These are phyloP conservation scores for Aquilaria malaccensis DNA, from an alignment of 345 rosid genomes.

Conservation along the genomic window DNA sequence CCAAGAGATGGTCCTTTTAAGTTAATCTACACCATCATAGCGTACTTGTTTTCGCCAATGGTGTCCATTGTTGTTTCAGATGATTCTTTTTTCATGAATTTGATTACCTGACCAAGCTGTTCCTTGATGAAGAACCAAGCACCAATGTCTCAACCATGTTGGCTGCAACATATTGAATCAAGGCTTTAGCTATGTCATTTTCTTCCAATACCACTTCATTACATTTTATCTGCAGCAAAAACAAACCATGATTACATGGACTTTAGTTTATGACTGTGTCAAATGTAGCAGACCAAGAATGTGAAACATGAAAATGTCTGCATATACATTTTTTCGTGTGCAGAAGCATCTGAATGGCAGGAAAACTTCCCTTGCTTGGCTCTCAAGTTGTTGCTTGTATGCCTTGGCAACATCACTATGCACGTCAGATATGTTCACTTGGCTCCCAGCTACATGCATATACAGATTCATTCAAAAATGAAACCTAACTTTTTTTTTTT, in stretches of 20 bases:
- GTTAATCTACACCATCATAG: background rate
- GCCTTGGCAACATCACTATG: constrained; percentile 23
- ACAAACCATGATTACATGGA: background rate
- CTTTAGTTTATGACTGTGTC: no score
- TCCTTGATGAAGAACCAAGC: constrained; percentile 52
- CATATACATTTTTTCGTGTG: constrained; percentile 63
- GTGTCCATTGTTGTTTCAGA: background rate
- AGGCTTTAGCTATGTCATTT: constrained; percentile 39
- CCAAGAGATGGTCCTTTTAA: no score
- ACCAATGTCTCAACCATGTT: constrained; percentile 34
- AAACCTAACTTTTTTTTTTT: background rate
- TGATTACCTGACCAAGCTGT: constrained; percentile 52
- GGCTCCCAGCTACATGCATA: constrained; percentile 30
- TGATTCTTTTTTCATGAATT: background rate
- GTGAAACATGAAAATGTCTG: background rate
- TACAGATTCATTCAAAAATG: background rate
- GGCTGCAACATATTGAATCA: constrained; percentile 35
- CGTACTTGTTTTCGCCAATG: background rate
- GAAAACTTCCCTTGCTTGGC: constrained; percentile 45
- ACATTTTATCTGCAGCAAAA: constrained; percentile 46
- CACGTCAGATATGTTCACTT: constrained; percentile 17
- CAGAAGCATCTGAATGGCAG: constrained; percentile 90
- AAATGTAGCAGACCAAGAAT: background rate
- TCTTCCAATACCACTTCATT: constrained; percentile 56
- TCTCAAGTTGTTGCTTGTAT: constrained; percentile 20